Evolutionary conservation across 805 yeast genomes (phyloP), one percentile per base, ranked within the genome.

Genomic region (Maudiozyma pseudohumilis): DNA sequence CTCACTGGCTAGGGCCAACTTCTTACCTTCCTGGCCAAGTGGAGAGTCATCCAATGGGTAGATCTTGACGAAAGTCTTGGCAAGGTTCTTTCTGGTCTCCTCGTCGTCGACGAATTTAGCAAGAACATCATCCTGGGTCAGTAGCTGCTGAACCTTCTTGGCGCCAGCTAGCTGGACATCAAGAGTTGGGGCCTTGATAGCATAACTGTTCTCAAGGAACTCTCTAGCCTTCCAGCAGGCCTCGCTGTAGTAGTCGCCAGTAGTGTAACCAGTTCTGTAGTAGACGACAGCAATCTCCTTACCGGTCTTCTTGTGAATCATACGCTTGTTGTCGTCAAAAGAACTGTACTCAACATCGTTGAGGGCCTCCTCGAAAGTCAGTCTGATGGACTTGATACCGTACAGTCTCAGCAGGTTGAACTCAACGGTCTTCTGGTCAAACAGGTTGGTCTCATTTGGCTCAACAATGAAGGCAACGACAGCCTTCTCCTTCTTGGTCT

Each of bases 161-260:
- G 95, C 77, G 1, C 99, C 99, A 17, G 95, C 75, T 40, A 92
- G 66, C 60, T 92, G 99, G 2, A 94, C 85, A 42, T 85, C 63
- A 22, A 89, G 64, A 4, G 92, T 78, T 2, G 99, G 99, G 44
- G 95, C 89, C 59, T 92, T 88, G 43, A 92, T 80, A 1, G 97
- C 94, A 36, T 66, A 57, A 9, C 88, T 72, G 7, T 73, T 67
- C 55, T 92, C 99, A 38, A 92, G 65, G 17, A 64, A 52, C 19
- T 74, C 64, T 52, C 99, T 72, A 9, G 83, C 80, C 11, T 70
- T 71, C 98, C 98, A 92, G 25, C 84, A 75, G 18, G 56, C 59
- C 17, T 75, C 78, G 26, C 66, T 47, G 2, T 71, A 69, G 60
- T 80, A 92, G 57, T 92, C 98, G 5, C 63, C 52, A 5, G 96